Evolutionary conservation across 75 land plant species (phyloP).

Genomic region (Pinus taeda): DNA sequence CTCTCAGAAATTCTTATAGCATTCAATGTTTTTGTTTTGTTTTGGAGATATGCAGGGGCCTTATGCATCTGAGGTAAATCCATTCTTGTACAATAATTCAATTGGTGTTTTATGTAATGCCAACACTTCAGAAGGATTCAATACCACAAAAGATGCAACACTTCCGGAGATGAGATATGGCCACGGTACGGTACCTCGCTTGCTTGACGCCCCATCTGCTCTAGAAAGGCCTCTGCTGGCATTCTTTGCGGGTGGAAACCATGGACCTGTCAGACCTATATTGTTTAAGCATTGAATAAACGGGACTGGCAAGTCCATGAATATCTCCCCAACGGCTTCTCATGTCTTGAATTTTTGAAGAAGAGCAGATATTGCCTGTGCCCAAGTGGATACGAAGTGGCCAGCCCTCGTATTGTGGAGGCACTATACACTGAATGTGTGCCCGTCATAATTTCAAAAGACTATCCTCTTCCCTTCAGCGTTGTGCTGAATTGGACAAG

Average conservation of each 20-base stretch:
- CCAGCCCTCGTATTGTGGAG: constrained; percentile 70
- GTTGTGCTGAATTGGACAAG: no score
- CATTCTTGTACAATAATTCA: constrained; percentile 22
- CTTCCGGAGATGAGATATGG: constrained; percentile 20
- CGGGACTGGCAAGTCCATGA: background rate
- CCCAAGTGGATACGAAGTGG: background rate
- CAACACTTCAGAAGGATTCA: no score
- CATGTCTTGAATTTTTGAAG: constrained; percentile 22
- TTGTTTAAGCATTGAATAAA: background rate
- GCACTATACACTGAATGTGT: constrained; percentile 65
- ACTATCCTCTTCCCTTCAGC: constrained; percentile 60
- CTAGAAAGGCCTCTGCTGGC: constrained; percentile 28
- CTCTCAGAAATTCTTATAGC: no score
- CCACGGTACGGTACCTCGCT: constrained; percentile 23
- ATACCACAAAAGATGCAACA: no score
- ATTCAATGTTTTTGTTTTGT: background rate
- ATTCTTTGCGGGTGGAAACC: constrained; percentile 45
- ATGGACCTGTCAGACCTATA: constrained; percentile 41
- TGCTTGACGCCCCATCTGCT: constrained; percentile 30
- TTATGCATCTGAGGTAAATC: constrained; percentile 20
- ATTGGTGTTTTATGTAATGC: constrained; percentile 13
- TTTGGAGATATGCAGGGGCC: constrained; percentile 35
- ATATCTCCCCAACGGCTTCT: constrained; percentile 14
- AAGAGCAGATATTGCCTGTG: no score
- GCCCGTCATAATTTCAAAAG: constrained; percentile 53